Evolutionary conservation across 1,284 basidiomycete genomes (phyloP), one percentile per base, ranked within the genome.

Genomic region (Afroboletus lepidellus): DNA sequence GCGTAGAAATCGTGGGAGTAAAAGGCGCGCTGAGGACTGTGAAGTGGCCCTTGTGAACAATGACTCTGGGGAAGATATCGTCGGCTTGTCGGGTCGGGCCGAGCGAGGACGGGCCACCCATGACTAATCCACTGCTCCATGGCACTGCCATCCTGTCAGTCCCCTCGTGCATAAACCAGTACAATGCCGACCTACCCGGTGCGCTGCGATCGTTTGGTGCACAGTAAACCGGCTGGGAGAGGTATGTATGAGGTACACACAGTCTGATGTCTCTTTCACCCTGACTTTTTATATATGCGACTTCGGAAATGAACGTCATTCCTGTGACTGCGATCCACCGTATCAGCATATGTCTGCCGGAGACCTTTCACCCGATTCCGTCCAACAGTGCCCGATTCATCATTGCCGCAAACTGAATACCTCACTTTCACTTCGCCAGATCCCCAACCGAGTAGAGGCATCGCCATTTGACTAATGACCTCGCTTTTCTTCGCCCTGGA

Each of bases 1-100:
- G 75, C 63, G 51, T 75, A 69, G 60, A 73, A 64, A 57, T 79
- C 74, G 67, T 77, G 76, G 60, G 74, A 71, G 69, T 80, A 80
- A 61, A 75, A 74, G 73, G 46, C 51, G 37, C 56, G 54, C 9
- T 69, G 64, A 73, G 63, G 60, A 67, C 59, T 53, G 6, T 21
- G 64, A 46, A 27, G 36, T 12, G 53, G 59, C 18, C 27, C 48
- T 56, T 53, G 66, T 46, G 36, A 57, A 54, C 18, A 43, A 43
- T 57, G 61, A 55, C 55, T 57, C 50, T 51, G 57, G 50, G 56
- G 56, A 41, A 71, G 69, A 69, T 68, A 68, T 60, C 67, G 70
- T 58, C 64, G 70, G 63, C 57, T 44, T 37, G 64, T 70, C 69
- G 66, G 66, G 69, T 68, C 66, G 69, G 69, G 27, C 67, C 70